Evolutionary conservation across 805 yeast species (phyloP).

Genomic region (Hanseniaspora clermontiae): DNA sequence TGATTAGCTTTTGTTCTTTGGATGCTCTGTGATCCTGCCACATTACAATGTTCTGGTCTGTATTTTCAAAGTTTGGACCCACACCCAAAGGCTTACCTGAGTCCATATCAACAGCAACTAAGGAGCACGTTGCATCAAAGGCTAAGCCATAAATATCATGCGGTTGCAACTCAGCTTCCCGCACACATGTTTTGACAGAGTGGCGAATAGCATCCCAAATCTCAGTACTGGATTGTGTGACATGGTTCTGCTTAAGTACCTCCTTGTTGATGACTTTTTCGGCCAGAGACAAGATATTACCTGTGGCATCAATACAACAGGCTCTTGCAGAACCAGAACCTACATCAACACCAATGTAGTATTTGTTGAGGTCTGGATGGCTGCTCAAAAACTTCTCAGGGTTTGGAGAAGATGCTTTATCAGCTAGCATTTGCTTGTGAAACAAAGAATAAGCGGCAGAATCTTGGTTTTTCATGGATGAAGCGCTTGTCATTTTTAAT

Average conservation of each 20-base stretch:
- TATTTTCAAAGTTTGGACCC: conserved; percentile 74
- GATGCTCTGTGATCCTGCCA: conserved; percentile 99
- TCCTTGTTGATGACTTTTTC: conserved; percentile 70
- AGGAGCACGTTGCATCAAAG: conserved; percentile 93
- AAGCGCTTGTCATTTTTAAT: neutral
- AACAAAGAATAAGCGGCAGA: conserved; percentile 8
- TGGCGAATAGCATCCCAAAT: conserved; percentile 82
- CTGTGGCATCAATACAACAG: conserved; percentile 71
- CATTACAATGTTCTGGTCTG: conserved; percentile 67
- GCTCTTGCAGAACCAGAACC: conserved; percentile 99
- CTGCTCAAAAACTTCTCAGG: neutral
- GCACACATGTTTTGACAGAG: conserved; percentile 63
- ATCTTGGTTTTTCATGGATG: neutral
- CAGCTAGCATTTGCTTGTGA: conserved; percentile 10
- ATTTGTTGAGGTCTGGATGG: conserved; percentile 15
- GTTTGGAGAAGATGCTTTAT: conserved; percentile 1
- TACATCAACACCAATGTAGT: conserved; percentile 76
- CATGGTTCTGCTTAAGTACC: conserved; percentile 57
- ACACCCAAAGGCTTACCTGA: conserved; percentile 67
- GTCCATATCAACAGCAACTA: conserved; percentile 61
- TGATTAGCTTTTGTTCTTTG: conserved; percentile 65
- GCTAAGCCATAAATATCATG: conserved; percentile 71
- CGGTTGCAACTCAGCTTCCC: conserved; percentile 64
- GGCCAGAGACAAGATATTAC: conserved; percentile 66
- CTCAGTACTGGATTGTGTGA: conserved; percentile 79